Evolutionary conservation across 2,329 filamentous ascomycete species (phyloP), one percentile per base, ranked within the genome.

Genomic region (Ilyonectria sp.): DNA sequence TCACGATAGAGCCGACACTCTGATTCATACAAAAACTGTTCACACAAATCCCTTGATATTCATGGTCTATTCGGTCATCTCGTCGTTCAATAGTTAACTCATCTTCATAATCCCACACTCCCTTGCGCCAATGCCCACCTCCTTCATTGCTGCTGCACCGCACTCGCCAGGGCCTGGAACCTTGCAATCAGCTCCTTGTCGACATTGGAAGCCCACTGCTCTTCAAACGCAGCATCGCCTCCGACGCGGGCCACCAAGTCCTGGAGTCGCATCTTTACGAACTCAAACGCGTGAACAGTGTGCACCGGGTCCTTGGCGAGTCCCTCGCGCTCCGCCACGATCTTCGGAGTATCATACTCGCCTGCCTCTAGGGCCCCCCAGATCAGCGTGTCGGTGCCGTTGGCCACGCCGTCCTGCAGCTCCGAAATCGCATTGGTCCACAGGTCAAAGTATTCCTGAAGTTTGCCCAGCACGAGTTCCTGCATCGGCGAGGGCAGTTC

Each of bases 371-470:
- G 69, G 2, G 81, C 76, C 1, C 74, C 77, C 82, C 85, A 85
- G 13, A 90, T 82, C n/a, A 89, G 80, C 60, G 81, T 83, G 75
- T 91, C 89, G 1, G 80, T 79, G 2, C 81, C 84, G 53, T 86
- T 84, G 29, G 85, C 84, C 46, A 85, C 83, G 26, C 89, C 89
- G 52, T 91, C 90, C 59, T 91, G 84, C 56, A 95, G 81, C 74
- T 94, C 91, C 1, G 82, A 82, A 33, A 95, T 83, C 1, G 93
- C 87, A 69, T 87, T 89, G 2, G 91, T 93, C 93, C 93, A 96
- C 82, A 94, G 87, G 1, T 86, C 86, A 74, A 96, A 90, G 74
- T 93, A 90, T 74, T 91, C 91, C 78, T 96, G 93, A 62, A 96
- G 83, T 43, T 85, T 86, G 2, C 79, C 76, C 5, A 94, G 80